phyloP scores from a whole-genome alignment of 2,329 filamentous ascomycete species.

The Colletotrichum lupini region DNA sequence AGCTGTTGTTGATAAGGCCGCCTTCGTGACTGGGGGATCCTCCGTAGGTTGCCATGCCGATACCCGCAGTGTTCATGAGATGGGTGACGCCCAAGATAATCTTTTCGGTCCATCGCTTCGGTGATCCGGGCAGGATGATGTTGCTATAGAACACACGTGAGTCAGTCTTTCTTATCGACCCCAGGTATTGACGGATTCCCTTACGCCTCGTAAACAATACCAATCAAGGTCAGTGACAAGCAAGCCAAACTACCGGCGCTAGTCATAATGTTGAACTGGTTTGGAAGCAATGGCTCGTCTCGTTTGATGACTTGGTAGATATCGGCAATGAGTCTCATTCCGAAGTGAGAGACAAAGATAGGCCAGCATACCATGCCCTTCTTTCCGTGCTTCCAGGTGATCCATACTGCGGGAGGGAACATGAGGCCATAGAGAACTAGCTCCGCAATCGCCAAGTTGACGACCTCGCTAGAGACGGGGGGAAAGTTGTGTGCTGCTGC shows the following conservation, averaged over 20 bases:
- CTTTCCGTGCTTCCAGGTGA: conserved; percentile 44
- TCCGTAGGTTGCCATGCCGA: conserved; percentile 37
- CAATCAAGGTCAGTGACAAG: conserved; percentile 40
- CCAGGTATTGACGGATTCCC: background rate
- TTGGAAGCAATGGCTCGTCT: conserved; percentile 38
- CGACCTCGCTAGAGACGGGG: conserved; percentile 18
- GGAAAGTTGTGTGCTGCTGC: conserved; percentile 8
- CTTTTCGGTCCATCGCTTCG: conserved; percentile 37
- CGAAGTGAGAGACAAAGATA: conserved; percentile 41
- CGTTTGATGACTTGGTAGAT: conserved; percentile 39
- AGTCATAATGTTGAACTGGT: conserved; percentile 41
- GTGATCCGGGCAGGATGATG: conserved; percentile 36
- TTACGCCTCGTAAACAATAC: conserved; percentile 44
- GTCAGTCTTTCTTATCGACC: background rate
- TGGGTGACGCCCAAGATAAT: conserved; percentile 40
- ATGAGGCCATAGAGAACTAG: conserved; percentile 38
- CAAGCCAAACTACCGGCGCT: conserved; percentile 43
- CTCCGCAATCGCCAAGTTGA: conserved; percentile 37
- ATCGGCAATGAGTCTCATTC: conserved; percentile 40
- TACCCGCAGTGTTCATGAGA: conserved; percentile 38
- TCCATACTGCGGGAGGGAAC: conserved; percentile 36
- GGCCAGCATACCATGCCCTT: conserved; percentile 45
- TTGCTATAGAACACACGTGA: conserved; percentile 26
- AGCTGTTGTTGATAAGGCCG: conserved; percentile 33
- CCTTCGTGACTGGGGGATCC: conserved; percentile 31